Percentiles rank a stretch among this genome's conserved stretches.
Conservation (phyloP, 345 rosid genomes). For the Melaleuca alternifolia region DNA sequence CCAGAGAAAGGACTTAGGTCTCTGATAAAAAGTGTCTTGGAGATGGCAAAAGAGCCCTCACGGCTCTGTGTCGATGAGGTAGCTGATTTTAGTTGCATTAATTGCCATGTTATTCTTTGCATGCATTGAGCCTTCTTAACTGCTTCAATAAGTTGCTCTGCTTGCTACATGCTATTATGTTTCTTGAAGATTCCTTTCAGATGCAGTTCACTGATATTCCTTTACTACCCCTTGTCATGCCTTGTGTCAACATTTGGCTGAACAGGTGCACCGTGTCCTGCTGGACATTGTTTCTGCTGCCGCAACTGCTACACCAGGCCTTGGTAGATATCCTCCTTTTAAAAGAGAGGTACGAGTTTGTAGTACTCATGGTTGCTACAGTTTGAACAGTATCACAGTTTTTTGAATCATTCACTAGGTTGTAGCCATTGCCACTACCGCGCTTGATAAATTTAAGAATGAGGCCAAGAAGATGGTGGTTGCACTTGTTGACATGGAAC, state of each 20-base stretch:
- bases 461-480: slow-evolving; percentile 50
- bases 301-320: slow-evolving; percentile 45
- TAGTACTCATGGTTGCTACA: neutral
- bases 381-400: neutral
- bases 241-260: neutral
- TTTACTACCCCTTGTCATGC: neutral
- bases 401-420: slow-evolving; percentile 13
- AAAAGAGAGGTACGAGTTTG: slow-evolving; percentile 34
- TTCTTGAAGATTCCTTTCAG: neutral
- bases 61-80: slow-evolving; percentile 53
- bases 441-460: slow-evolving; percentile 35
- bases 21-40: slow-evolving; percentile 37
- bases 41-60: slow-evolving; percentile 50
- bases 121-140: neutral
- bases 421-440: slow-evolving; percentile 37
- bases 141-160: neutral
- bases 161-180: neutral
- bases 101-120: neutral
- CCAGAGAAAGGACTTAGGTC: slow-evolving; percentile 51
- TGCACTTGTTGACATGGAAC: slow-evolving; percentile 52
- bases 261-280: slow-evolving; percentile 37
- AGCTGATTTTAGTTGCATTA: neutral
- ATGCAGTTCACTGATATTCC: neutral
- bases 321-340: slow-evolving; percentile 46
- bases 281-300: slow-evolving; percentile 37